Evolutionary conservation across 331 rosid genomes (phyloP), one percentile per base, ranked within the genome.

Genomic region (Arachis monticola): DNA sequence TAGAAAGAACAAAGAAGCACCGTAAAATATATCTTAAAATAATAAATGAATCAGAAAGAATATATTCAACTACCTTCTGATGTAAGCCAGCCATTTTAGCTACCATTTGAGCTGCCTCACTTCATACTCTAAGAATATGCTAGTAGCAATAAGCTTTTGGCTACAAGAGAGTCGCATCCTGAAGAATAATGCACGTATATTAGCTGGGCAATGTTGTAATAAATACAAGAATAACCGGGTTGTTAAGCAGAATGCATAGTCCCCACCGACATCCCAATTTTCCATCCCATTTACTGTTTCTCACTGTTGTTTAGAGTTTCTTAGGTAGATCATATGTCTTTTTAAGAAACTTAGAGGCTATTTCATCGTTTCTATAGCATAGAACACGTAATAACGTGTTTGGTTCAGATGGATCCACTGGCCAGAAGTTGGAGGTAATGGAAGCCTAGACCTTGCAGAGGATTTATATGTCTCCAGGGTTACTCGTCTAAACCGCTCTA

Each of bases 351-450:
- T 80, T 94, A 0, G 99, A 78, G 44, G 97, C 97, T 8, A 89
- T n/a, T 70, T 90, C 97, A 56, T 94, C 99, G n/a, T 88, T 88
- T 81, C 99, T 87, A 67, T 92, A 77, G 77, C 99, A 94, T 74
- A 94, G 82, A 71, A 90, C 88, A 11, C 99, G 91, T 40, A 94
- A 77, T 72, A 92, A 75, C 6, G 99, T 94, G 86, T 94, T 94
- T 27, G 99, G 91, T 64, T 94, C 99, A 14, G 91, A 80, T 74
- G 96, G 94, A 53, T 65, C 82, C 99, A 94, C 62, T 88, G 86
- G 60, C 96, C 96, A 8, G 99, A 82, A 77, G 97, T 90, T 80
- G 92, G 92, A 67, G 97, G 97, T 73, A 91, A 70, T 70, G 97
- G 97, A 80, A 94, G 88, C 74, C 80, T 85, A 67, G 97, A 88